Percentiles rank a stretch among this genome's conserved stretches.
phyloP scores from a whole-genome alignment of 805 yeast species.

The Ogataea ramenticola region DNA sequence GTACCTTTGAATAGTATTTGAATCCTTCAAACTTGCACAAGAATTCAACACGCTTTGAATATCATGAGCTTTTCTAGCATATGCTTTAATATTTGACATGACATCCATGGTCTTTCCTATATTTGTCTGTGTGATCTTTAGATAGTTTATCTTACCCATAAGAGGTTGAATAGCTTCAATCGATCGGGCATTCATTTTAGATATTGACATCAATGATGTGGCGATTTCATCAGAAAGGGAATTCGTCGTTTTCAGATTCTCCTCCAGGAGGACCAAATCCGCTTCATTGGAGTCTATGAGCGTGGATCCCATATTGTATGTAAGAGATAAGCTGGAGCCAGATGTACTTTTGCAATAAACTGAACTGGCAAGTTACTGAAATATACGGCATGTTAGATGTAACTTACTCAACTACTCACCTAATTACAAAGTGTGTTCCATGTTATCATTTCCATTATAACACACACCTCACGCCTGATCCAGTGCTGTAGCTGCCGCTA shows the following conservation, averaged over 20 bases:
- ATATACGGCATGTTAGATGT: no score
- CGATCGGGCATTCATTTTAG: conserved; percentile 47
- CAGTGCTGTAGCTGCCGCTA: no score
- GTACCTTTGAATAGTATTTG: conserved; percentile 29
- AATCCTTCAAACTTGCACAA: conserved; percentile 11
- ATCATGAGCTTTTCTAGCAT: conserved; percentile 37
- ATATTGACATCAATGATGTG: conserved; percentile 45
- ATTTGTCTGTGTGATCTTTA: conserved; percentile 48
- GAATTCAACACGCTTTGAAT: conserved; percentile 26
- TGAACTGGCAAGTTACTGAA: no score
- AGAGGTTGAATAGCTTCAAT: conserved; percentile 66
- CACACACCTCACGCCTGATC: no score
- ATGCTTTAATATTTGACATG: conserved; percentile 38
- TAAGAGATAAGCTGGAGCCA: neutral
- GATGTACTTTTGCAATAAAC: neutral
- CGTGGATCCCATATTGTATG: conserved; percentile 1
- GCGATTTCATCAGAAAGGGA: conserved; percentile 49
- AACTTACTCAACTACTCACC: no score
- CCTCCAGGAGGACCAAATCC: conserved; percentile 76
- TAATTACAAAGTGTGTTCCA: no score
- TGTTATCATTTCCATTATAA: no score
- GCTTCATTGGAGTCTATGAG: conserved; percentile 64
- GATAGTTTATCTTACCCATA: conserved; percentile 49
- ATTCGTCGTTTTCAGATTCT: conserved; percentile 54
- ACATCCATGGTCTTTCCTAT: conserved; percentile 47